Conservation (phyloP, 805 yeast genomes). For the Pichia membranifaciens region DNA sequence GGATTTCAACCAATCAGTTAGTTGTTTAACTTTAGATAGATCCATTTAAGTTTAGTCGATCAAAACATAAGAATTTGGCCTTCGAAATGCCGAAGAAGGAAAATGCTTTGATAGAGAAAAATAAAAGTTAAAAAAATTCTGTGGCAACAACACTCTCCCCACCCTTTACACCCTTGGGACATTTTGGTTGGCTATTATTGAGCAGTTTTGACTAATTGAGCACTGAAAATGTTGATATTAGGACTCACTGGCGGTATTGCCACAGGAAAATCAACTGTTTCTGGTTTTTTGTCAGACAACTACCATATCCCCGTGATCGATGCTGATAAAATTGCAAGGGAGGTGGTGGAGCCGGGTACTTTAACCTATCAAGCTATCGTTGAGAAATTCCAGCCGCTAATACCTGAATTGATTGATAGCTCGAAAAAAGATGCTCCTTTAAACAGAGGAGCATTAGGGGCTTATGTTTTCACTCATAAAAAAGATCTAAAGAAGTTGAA, state of each 20-base stretch:
- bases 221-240: conserved; percentile 61
- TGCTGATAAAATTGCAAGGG: conserved; percentile 85
- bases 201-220: too few species aligned
- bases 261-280: conserved; percentile 92
- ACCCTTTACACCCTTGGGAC: too few species aligned
- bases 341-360: conserved; percentile 77
- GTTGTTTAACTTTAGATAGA: background rate
- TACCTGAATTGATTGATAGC: conserved; percentile 47
- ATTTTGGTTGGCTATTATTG: too few species aligned
- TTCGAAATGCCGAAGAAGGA: too few species aligned
- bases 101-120: too few species aligned
- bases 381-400: conserved; percentile 46
- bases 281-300: conserved; percentile 46
- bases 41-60: too few species aligned
- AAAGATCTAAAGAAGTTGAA: conserved; percentile 58
- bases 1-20: background rate
- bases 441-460: conserved; percentile 73
- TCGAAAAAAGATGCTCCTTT: conserved; percentile 40
- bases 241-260: conserved; percentile 99
- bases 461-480: conserved; percentile 59
- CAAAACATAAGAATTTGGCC: too few species aligned
- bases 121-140: too few species aligned
- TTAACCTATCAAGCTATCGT: conserved; percentile 65
- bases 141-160: too few species aligned
- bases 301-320: conserved; percentile 63